phyloP scores from a whole-genome alignment of 2,329 filamentous ascomycete species.

The Nectriaceae sp. region DNA sequence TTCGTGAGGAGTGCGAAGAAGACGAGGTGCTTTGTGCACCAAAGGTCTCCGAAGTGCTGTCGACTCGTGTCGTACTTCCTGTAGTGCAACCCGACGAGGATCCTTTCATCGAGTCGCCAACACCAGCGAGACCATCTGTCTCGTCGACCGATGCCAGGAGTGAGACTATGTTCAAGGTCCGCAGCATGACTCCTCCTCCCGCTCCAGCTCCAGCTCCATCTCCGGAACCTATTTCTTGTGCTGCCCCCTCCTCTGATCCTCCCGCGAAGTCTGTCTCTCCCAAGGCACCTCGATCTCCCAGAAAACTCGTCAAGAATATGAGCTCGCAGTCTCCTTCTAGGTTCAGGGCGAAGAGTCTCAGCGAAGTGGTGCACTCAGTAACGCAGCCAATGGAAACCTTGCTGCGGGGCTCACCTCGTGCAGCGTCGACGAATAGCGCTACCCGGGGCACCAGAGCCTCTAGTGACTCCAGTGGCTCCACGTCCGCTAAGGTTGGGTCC shows the following conservation, averaged over 20 bases:
- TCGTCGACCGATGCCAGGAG: background rate
- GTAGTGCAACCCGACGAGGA: background rate
- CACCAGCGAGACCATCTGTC: background rate
- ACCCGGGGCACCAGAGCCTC: conserved; percentile 1
- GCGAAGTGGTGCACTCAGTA: conserved; percentile 23
- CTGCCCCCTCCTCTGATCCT: background rate
- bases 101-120: conserved; percentile 4
- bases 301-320: conserved; percentile 29
- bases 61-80: background rate
- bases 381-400: conserved; percentile 23
- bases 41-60: conserved; percentile 3
- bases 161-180: background rate
- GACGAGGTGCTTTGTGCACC: conserved; percentile 30
- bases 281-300: conserved; percentile 3
- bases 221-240: background rate
- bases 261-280: background rate
- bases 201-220: background rate
- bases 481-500: conserved; percentile 14
- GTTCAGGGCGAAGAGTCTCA: conserved; percentile 25
- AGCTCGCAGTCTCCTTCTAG: conserved; percentile 29
- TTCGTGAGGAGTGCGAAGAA: conserved; percentile 2
- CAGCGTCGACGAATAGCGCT: background rate
- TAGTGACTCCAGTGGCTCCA: conserved; percentile 16
- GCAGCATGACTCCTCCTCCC: background rate
- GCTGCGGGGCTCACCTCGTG: conserved; percentile 19